Base-by-base conservation (phyloP, 148 eudicot species). In the Tetragonia tetragonoides region DNA sequence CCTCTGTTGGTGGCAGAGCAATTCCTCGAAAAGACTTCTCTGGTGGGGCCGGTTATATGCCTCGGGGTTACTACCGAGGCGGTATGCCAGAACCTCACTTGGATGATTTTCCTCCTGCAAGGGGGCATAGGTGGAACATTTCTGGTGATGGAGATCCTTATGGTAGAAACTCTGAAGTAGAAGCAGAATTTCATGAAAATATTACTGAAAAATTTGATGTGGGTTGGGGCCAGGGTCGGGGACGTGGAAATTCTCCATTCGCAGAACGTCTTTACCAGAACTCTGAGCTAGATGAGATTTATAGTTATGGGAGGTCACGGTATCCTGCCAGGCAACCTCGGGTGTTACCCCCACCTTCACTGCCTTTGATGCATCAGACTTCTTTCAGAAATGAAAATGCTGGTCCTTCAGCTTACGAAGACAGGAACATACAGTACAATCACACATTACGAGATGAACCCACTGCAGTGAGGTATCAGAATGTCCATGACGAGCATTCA, bases 281-380 rank as follows among this genome's bases (percentile, higher is more conserved):
- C 83, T 38, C 91, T 57, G 97, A 92, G 70, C 83, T 81, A 39
- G 93, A 88, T 82, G 96, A 92, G 61, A 77, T 87, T 75, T 90
- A 89, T 81, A 70, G 90, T 44, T 83, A 88, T 81, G 99, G 97
- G 46, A 91, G 94, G 87, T 88, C 92, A n/a, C 66, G 97, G 75
- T 88, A 86, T 89, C 82, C 97, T 60, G 80, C 88, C 77, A 88
- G 91, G 76, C 99, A 93, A 77, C 97, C 99, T 41, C 97, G 99
- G 73, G 99, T 93, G 34, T 91, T 91, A 18, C 99, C 99, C 37
- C 98, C 98, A 78, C 99, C 95, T 57, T 84, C 91, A 75, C 62
- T 93, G 37, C 82, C 82, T 75, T 83, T 94, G 10, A 46, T 74
- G 39, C 93, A 87, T 40, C 90, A 82, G 75, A 60, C 88, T 75